Evolutionary conservation across 2,329 filamentous ascomycete genomes (phyloP).

Genomic region (Clarireedia monteithiana): DNA sequence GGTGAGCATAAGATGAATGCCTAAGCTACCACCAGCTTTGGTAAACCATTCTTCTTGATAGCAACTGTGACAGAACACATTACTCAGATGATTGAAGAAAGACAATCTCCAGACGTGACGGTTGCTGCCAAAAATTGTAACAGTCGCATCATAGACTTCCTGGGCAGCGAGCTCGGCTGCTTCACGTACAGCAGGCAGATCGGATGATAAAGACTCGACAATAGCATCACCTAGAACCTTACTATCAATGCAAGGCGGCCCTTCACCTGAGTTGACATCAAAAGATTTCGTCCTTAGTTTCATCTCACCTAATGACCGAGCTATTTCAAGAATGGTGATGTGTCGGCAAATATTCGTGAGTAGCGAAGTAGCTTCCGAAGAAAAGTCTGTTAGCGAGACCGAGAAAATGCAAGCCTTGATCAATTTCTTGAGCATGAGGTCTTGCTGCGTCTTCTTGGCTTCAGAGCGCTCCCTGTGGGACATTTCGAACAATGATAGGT

Average conservation of each 20-base stretch:
- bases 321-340: constrained; percentile 84
- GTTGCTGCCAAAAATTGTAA: constrained; percentile 70
- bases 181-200: constrained; percentile 71
- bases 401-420: constrained; percentile 86
- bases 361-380: constrained; percentile 66
- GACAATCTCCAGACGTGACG: constrained; percentile 66
- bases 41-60: constrained; percentile 99
- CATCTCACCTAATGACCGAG: constrained; percentile 70
- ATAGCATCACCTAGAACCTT: constrained; percentile 82
- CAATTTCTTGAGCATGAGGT: constrained; percentile 73
- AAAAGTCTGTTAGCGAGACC: constrained; percentile 72
- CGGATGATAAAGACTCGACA: constrained; percentile 82
- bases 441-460: constrained; percentile 78
- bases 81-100: constrained; percentile 78
- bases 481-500: constrained; percentile 62
- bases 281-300: constrained; percentile 75
- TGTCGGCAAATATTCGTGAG: constrained; percentile 79
- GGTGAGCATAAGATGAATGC: constrained; percentile 81
- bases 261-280: constrained; percentile 78
- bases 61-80: constrained; percentile 86
- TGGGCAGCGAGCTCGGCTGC: constrained; percentile 73
- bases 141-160: constrained; percentile 68
- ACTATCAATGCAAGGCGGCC: constrained; percentile 79
- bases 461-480: constrained; percentile 78
- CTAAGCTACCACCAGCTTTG: constrained; percentile 85